phyloP scores from a whole-genome alignment of 2,329 filamentous ascomycete genomes.

The Trichoderma sp. region DNA sequence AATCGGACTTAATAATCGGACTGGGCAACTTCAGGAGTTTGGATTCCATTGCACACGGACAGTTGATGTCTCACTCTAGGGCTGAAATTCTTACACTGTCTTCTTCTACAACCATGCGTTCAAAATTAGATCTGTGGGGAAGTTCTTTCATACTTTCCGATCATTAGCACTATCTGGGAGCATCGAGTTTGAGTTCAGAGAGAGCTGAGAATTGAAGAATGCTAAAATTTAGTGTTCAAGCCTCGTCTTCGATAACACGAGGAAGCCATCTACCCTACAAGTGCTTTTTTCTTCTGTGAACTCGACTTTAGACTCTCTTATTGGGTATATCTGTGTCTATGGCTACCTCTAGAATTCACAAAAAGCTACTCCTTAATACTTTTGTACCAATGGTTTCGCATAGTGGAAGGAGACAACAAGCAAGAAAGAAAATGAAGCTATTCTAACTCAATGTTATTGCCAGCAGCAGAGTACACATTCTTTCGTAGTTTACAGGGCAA shows the following conservation, averaged over 20 bases:
- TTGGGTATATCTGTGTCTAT: neutral
- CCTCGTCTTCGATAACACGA: neutral
- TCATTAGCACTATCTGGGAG: neutral
- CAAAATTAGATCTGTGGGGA: too few species aligned
- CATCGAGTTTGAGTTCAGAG: neutral
- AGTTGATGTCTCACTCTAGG: neutral
- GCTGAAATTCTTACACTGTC: too few species aligned
- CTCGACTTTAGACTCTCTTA: neutral
- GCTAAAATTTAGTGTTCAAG: neutral
- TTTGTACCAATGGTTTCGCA: neutral
- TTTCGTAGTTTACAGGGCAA: fast-evolving
- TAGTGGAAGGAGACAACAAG: neutral
- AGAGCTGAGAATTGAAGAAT: neutral
- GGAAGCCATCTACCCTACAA: neutral
- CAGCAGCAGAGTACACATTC: neutral
- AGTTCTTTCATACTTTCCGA: neutral
- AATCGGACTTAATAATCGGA: neutral
- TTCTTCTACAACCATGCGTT: neutral
- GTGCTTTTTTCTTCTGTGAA: neutral
- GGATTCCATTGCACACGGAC: neutral
- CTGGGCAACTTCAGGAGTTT: neutral
- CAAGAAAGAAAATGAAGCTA: neutral
- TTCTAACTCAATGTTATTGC: neutral
- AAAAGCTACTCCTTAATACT: fast-evolving
- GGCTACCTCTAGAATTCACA: neutral